Evolutionary conservation across 1,284 basidiomycete species (phyloP).

Genomic region (Marasmius tenuissimus): DNA sequence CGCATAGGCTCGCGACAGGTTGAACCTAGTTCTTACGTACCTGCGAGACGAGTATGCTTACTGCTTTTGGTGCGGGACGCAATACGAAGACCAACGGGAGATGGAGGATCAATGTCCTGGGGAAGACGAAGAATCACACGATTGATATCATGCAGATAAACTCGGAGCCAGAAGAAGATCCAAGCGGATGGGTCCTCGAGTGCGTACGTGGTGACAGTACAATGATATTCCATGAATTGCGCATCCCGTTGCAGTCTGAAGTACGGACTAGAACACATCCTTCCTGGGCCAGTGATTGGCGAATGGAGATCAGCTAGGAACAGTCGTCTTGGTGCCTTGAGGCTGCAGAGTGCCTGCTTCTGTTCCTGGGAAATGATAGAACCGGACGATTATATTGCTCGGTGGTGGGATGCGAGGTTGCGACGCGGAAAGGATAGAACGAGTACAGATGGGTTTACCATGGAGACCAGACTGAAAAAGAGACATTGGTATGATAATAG

Average conservation of each 20-base stretch:
- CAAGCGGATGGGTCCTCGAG: no score
- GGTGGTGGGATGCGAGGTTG: background rate
- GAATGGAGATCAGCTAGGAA: no score
- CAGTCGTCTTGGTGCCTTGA: background rate
- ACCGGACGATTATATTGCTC: background rate
- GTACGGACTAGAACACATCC: no score
- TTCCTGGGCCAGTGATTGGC: no score
- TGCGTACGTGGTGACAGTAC: no score
- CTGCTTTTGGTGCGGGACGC: conserved; percentile 87
- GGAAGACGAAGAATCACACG: conserved; percentile 74
- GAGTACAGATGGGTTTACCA: background rate
- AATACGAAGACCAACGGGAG: conserved; percentile 64
- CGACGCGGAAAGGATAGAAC: background rate
- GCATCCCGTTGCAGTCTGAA: no score
- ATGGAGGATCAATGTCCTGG: conserved; percentile 74
- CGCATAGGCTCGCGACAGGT: conserved; percentile 64
- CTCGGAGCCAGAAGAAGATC: no score
- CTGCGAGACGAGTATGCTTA: conserved; percentile 70
- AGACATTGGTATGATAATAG: conserved; percentile 14
- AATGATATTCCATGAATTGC: no score
- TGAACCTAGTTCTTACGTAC: conserved; percentile 69
- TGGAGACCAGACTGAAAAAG: conserved; percentile 14
- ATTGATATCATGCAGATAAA: conserved; percentile 40
- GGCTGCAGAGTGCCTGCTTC: background rate
- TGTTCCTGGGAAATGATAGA: background rate